These are phyloP conservation scores for Paramecium sonneborni DNA, from an alignment of 73 alveolate species.

Conservation along the genomic window DNA sequence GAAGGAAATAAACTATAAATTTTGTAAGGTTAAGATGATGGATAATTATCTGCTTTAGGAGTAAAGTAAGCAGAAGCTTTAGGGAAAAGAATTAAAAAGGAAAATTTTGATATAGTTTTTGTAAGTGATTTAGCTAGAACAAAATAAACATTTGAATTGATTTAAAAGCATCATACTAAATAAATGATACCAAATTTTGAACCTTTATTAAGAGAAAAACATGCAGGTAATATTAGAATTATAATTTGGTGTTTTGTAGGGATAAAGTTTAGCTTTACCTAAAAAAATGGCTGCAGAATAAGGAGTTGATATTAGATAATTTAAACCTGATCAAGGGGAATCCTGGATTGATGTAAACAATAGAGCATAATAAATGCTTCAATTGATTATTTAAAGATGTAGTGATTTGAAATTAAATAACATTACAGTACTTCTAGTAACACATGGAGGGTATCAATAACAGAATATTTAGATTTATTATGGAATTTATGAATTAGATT, in stretches of 20 bases:
- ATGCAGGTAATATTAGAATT: background rate
- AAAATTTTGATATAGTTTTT: background rate
- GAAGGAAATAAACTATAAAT: constrained; percentile 32
- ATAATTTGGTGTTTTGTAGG: constrained; percentile 6
- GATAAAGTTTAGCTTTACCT: constrained; percentile 17
- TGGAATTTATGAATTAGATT: constrained; percentile 41
- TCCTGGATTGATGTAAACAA: constrained; percentile 15
- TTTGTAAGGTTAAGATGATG: constrained; percentile 44
- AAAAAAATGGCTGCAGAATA: constrained; percentile 12
- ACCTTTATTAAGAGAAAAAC: constrained; percentile 39
- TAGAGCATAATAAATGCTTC: background rate
- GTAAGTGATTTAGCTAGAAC: constrained; percentile 43
- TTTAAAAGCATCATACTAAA: background rate
- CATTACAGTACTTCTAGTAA: background rate
- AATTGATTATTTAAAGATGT: background rate
- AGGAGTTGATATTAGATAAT: constrained; percentile 29
- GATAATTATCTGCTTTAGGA: constrained; percentile 4
- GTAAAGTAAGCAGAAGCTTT: constrained; percentile 30
- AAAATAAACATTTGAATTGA: constrained; percentile 21
- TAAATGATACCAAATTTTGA: background rate
- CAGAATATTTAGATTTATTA: background rate
- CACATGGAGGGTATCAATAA: constrained; percentile 44
- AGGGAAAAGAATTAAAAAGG: constrained; percentile 41
- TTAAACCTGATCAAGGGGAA: constrained; percentile 37
- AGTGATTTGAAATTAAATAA: background rate